Conservation (phyloP, 768 basidiomycete genomes). For the Trametopsis cervina region DNA sequence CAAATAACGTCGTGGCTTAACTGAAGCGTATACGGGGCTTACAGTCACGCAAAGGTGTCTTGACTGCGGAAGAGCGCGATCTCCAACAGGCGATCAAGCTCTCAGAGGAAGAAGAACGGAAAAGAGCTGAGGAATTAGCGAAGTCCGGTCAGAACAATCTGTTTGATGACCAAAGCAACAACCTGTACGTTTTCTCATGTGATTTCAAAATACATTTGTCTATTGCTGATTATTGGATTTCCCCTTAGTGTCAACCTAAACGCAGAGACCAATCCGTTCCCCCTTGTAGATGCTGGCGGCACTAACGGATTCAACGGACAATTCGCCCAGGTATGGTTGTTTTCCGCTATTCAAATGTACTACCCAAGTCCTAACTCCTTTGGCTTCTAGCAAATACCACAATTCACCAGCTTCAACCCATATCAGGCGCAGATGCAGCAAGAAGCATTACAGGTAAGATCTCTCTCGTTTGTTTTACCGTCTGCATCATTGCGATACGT, state of each 20-base stretch:
- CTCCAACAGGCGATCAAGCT: conserved; percentile 74
- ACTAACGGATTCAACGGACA: conserved; percentile 44
- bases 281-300: conserved; percentile 52
- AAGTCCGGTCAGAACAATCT: conserved; percentile 67
- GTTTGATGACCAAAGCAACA: conserved; percentile 76
- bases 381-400: conserved; percentile 52
- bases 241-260: conserved; percentile 9
- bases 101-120: conserved; percentile 87
- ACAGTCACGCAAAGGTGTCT: conserved; percentile 25
- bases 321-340: conserved; percentile 52
- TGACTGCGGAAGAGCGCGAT: conserved; percentile 73
- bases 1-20: too few relatives aligned
- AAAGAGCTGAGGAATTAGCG: conserved; percentile 60
- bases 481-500: neutral
- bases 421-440: conserved; percentile 92
- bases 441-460: conserved; percentile 65
- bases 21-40: too few relatives aligned
- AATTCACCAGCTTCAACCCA: conserved; percentile 91
- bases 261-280: conserved; percentile 48
- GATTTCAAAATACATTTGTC: conserved; percentile 1
- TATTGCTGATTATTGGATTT: neutral
- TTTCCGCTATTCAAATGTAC: too few relatives aligned
- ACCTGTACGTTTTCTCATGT: conserved; percentile 49
- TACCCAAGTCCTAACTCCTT: too few relatives aligned
- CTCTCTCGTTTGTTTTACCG: neutral